phyloP scores from a whole-genome alignment of 768 basidiomycete genomes.

The Trametes maxima region DNA sequence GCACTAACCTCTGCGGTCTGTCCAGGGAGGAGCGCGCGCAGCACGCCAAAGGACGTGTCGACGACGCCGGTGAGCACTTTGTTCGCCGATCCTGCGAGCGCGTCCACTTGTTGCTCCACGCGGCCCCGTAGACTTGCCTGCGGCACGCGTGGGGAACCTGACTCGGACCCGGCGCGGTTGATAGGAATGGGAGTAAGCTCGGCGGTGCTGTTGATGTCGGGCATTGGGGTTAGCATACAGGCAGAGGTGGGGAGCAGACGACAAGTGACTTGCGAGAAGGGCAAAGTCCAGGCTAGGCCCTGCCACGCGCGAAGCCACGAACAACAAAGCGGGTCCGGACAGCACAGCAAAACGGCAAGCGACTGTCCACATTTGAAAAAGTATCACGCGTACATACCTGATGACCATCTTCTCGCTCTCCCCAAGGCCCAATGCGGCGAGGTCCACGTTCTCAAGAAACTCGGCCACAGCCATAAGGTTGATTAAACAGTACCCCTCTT shows the following conservation, averaged over 20 bases:
- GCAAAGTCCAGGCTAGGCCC: not conserved
- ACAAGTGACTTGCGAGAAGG: not conserved
- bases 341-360: constrained; percentile 2
- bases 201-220: constrained; percentile 53
- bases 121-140: constrained; percentile 66
- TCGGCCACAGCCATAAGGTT: constrained; percentile 95
- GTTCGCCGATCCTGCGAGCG: constrained; percentile 80
- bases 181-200: constrained; percentile 84
- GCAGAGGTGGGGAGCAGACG: constrained; percentile 5
- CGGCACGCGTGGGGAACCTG: constrained; percentile 45
- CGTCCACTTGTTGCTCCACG: constrained; percentile 80
- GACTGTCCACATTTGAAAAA: not conserved
- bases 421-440: constrained; percentile 66
- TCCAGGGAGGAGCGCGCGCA: constrained; percentile 72
- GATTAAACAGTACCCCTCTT: constrained; percentile 91
- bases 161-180: constrained; percentile 51
- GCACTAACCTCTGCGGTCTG: constrained; percentile 29
- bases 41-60: constrained; percentile 86
- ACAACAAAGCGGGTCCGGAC: not conserved
- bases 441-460: constrained; percentile 93
- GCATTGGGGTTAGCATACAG: constrained; percentile 1
- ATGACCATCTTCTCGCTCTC: constrained; percentile 58
- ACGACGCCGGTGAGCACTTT: constrained; percentile 82
- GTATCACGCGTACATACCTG: constrained; percentile 47
- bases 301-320: constrained; percentile 2